phyloP scores from a whole-genome alignment of 2,329 filamentous ascomycete genomes.

The Elsinoe ampelina region DNA sequence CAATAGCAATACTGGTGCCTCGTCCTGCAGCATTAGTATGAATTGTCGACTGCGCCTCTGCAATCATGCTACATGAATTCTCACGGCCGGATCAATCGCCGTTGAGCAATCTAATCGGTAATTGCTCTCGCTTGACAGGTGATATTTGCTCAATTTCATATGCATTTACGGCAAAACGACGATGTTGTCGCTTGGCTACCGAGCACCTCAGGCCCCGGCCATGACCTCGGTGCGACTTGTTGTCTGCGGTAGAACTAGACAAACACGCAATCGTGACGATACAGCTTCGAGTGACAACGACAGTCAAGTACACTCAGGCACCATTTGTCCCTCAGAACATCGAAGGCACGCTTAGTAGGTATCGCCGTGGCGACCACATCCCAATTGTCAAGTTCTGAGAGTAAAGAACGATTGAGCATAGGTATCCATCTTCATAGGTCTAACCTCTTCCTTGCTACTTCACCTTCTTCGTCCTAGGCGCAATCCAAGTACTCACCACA shows the following conservation, averaged over 20 bases:
- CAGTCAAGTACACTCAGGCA: no score
- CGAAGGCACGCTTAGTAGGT: no score
- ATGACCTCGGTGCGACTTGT: no score
- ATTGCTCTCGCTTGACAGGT: background rate
- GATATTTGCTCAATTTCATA: no score
- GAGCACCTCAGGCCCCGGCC: no score
- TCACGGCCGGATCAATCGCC: background rate
- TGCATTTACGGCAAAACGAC: no score
- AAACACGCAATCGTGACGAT: no score
- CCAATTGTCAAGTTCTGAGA: background rate
- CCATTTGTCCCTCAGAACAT: no score
- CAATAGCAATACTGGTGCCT: background rate
- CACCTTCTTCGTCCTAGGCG: background rate
- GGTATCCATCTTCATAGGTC: background rate
- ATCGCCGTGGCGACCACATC: no score
- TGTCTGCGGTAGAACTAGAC: no score
- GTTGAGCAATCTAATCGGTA: background rate
- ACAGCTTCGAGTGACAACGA: no score
- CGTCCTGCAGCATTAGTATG: background rate
- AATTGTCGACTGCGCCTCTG: background rate
- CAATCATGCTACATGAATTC: background rate
- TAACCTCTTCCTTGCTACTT: background rate
- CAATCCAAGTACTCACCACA: background rate
- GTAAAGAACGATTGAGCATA: background rate
- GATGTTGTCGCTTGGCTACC: no score